These are phyloP conservation scores for Moniliophthora roreri DNA, from an alignment of 1,284 basidiomycete species.

Conservation along the genomic window DNA sequence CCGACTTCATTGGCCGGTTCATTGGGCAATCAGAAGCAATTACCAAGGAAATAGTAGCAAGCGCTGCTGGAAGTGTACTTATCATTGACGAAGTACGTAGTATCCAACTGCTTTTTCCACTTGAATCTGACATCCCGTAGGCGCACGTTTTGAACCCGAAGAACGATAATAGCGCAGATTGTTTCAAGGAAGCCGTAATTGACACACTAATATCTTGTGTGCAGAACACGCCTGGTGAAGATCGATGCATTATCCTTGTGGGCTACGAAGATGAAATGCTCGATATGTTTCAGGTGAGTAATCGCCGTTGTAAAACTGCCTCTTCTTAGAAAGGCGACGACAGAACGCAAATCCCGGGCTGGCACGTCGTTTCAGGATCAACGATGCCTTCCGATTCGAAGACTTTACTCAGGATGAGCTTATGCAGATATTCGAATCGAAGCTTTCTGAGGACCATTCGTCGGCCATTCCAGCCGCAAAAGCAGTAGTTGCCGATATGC, in stretches of 20 bases:
- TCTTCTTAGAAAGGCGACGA: background rate
- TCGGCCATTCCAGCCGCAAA: constrained; percentile 56
- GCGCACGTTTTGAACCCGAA: constrained; percentile 62
- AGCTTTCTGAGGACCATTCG: constrained; percentile 57
- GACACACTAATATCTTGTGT: constrained; percentile 73
- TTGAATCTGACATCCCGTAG: constrained; percentile 28
- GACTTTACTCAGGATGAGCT: constrained; percentile 58
- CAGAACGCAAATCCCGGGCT: constrained; percentile 71
- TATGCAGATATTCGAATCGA: constrained; percentile 49
- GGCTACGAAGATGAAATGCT: constrained; percentile 66
- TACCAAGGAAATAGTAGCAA: constrained; percentile 59
- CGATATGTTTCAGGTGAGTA: constrained; percentile 68
- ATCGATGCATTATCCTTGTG: constrained; percentile 62
- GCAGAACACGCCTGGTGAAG: constrained; percentile 65
- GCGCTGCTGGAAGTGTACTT: constrained; percentile 59
- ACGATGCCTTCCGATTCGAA: constrained; percentile 65
- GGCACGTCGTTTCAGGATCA: constrained; percentile 59
- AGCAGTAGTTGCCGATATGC: constrained; percentile 49
- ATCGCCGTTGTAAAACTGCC: background rate
- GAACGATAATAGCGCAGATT: constrained; percentile 34
- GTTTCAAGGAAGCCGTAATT: constrained; percentile 64
- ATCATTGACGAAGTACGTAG: constrained; percentile 61
- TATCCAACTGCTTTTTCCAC: background rate
- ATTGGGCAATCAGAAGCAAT: constrained; percentile 60
- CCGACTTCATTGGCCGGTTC: constrained; percentile 58